Conservation (phyloP, 192 early-diverging fungal species). For the Entomortierella parvispora region DNA sequence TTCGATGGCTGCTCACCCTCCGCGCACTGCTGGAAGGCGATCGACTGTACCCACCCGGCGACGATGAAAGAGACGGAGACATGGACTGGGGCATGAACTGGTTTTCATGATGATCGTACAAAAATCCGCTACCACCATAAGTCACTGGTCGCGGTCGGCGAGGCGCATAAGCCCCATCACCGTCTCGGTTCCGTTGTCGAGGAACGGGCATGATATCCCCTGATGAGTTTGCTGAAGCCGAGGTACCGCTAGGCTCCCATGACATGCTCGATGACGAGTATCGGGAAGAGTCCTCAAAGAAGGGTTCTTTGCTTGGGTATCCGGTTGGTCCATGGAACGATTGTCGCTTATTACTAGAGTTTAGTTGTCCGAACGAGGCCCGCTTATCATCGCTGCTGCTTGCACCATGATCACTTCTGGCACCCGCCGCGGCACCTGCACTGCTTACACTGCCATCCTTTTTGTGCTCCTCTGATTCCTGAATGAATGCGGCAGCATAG, state of each 20-base stretch:
- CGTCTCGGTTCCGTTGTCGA: constrained; percentile 18
- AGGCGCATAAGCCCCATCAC: constrained; percentile 35
- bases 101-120: constrained; percentile 50
- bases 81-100: constrained; percentile 42
- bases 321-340: constrained; percentile 49
- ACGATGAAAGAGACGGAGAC: constrained; percentile 16
- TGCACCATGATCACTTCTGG: neutral
- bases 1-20: constrained; percentile 26
- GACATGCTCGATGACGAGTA: constrained; percentile 29
- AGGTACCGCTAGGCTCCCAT: constrained; percentile 37
- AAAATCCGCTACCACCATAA: constrained; percentile 38
- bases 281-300: constrained; percentile 29
- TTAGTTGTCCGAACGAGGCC: constrained; percentile 16
- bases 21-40: constrained; percentile 9
- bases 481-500: constrained; percentile 40
- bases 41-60: neutral
- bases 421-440: neutral
- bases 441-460: constrained; percentile 28
- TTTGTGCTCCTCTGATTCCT: constrained; percentile 48
- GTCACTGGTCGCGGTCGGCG: constrained; percentile 45
- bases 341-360: constrained; percentile 41
- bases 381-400: constrained; percentile 15
- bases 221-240: neutral
- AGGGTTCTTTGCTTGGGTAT: constrained; percentile 39
- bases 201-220: constrained; percentile 33